These are phyloP conservation scores for Xylariaceae sp. DNA, from an alignment of 2,329 filamentous ascomycete species.

Conservation along the genomic window DNA sequence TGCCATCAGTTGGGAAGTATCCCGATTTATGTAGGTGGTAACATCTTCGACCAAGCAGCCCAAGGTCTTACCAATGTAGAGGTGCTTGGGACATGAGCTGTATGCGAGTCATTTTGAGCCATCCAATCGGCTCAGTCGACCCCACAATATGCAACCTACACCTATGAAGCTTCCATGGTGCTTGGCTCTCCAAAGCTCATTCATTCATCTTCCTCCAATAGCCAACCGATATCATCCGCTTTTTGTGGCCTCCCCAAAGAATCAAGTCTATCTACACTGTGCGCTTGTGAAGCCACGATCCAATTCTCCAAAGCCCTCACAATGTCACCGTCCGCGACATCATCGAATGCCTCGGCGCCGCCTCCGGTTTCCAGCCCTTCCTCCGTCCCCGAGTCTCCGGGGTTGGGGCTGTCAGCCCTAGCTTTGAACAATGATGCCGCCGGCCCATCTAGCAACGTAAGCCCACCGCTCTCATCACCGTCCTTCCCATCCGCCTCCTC, in stretches of 20 bases:
- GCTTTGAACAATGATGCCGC: constrained; percentile 12
- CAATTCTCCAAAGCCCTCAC: constrained; percentile 1
- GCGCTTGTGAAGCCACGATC: constrained; percentile 9
- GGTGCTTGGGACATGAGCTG: constrained; percentile 16
- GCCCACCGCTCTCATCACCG: constrained; percentile 10
- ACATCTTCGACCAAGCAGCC: constrained; percentile 14
- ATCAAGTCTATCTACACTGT: constrained; percentile 16
- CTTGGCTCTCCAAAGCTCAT: constrained; percentile 22
- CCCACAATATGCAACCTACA: constrained; percentile 30
- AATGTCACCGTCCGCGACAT: constrained; percentile 20
- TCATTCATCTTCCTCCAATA: constrained; percentile 20
- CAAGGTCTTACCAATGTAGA: constrained; percentile 19
- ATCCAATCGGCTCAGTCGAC: constrained; percentile 33
- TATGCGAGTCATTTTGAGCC: constrained; percentile 28
- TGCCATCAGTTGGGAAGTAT: constrained; percentile 5
- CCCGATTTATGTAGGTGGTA: constrained; percentile 1
- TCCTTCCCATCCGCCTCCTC: constrained; percentile 15
- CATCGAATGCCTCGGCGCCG: constrained; percentile 11
- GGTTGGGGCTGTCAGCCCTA: constrained; percentile 8
- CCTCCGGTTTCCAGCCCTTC: constrained; percentile 9
- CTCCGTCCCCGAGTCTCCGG: constrained; percentile 12
- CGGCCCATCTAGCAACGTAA: constrained; percentile 8
- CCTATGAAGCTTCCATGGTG: constrained; percentile 14
- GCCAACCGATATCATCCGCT: constrained; percentile 19
- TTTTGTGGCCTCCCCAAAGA: constrained; percentile 4